Conservation (phyloP, 2,329 filamentous ascomycete genomes). For the Trichoderma pleuroti region DNA sequence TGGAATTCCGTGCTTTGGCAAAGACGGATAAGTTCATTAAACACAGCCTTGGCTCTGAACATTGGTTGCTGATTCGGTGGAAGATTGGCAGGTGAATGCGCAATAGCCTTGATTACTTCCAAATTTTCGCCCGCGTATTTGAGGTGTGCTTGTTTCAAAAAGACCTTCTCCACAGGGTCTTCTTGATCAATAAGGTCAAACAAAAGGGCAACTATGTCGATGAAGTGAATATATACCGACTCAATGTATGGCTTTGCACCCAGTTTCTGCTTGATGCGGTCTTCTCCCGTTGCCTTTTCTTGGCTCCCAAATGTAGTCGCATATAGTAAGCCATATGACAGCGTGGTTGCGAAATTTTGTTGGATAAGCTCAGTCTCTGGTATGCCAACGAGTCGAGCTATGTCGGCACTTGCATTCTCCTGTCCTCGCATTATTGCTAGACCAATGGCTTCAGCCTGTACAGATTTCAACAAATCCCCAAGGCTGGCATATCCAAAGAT, state of each 20-base stretch:
- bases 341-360: slow-evolving; percentile 69
- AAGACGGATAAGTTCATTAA: slow-evolving; percentile 72
- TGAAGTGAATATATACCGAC: slow-evolving; percentile 66
- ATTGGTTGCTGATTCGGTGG: slow-evolving; percentile 81
- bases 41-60: slow-evolving; percentile 74
- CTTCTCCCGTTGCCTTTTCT: slow-evolving; percentile 56
- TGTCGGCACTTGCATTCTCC: slow-evolving; percentile 55
- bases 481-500: slow-evolving; percentile 78
- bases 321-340: slow-evolving; percentile 80
- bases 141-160: slow-evolving; percentile 57
- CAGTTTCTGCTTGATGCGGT: slow-evolving; percentile 64
- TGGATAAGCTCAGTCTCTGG: slow-evolving; percentile 57
- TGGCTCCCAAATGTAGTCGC: slow-evolving; percentile 29
- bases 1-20: slow-evolving; percentile 69
- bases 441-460: slow-evolving; percentile 73
- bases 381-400: slow-evolving; percentile 57
- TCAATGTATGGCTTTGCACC: slow-evolving; percentile 62
- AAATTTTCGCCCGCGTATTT: slow-evolving; percentile 61
- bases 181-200: slow-evolving; percentile 77
- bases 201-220: slow-evolving; percentile 71
- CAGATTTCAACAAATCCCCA: slow-evolving; percentile 63
- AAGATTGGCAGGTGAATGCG: slow-evolving; percentile 61
- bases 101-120: slow-evolving; percentile 64
- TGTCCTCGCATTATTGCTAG: slow-evolving; percentile 80
- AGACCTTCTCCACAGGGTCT: slow-evolving; percentile 65